Evolutionary conservation across 768 basidiomycete genomes (phyloP).

Genomic region (Daedalea quercina): DNA sequence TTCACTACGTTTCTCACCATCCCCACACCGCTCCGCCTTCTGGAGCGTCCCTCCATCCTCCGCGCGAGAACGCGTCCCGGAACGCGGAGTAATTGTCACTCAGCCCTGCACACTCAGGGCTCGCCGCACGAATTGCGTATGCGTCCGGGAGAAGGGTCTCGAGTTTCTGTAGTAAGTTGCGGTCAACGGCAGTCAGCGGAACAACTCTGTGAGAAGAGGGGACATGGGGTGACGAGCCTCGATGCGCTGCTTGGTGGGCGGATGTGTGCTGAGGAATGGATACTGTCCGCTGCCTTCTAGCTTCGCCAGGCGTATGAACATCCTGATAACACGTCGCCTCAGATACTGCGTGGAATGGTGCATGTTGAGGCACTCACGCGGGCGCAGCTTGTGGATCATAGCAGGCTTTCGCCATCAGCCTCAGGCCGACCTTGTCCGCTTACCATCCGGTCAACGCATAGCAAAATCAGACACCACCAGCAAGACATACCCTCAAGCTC

Average conservation of each 20-base stretch:
- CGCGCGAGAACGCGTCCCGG: constrained; percentile 7
- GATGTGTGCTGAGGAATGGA: constrained; percentile 78
- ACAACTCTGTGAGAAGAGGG: background rate
- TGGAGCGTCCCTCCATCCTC: background rate
- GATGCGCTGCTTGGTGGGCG: constrained; percentile 63
- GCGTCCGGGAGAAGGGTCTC: constrained; percentile 52
- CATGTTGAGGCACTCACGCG: constrained; percentile 37
- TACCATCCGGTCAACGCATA: no score
- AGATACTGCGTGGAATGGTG: background rate
- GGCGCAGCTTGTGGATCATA: constrained; percentile 77
- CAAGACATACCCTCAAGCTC: constrained; percentile 65
- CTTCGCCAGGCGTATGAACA: constrained; percentile 63
- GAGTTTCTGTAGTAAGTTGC: constrained; percentile 24
- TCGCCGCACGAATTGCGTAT: constrained; percentile 46
- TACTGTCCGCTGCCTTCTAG: constrained; percentile 38
- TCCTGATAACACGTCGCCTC: constrained; percentile 29
- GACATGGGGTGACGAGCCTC: constrained; percentile 38
- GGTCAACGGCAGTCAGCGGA: background rate
- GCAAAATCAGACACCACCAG: no score
- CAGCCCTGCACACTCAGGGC: constrained; percentile 41
- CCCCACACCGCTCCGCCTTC: background rate
- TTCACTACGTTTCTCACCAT: background rate
- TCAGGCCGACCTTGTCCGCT: constrained; percentile 85
- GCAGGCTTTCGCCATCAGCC: constrained; percentile 77
- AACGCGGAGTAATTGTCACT: constrained; percentile 16